These are phyloP conservation scores for Adansonia madagascariensis DNA, from an alignment of 441 rosid species.

Conservation along the genomic window DNA sequence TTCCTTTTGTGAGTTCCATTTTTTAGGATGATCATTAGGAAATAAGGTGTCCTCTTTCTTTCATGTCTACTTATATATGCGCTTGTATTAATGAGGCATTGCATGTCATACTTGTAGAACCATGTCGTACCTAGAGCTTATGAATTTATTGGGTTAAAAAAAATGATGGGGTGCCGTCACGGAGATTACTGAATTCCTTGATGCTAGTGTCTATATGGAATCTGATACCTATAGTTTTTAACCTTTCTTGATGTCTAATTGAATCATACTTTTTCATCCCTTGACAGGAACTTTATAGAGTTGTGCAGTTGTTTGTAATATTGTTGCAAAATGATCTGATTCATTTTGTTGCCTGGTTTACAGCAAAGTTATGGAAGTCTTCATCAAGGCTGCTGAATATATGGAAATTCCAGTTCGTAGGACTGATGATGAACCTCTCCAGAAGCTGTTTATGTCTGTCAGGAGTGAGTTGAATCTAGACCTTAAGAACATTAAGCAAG, in stretches of 20 bases:
- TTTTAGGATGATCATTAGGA: neutral
- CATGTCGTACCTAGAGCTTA: neutral
- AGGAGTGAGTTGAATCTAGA: slow-evolving; percentile 96
- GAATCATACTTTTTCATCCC: neutral
- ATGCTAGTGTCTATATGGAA: neutral
- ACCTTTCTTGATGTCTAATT: neutral
- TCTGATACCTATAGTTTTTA: neutral
- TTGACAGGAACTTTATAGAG: neutral
- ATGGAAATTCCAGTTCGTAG: slow-evolving; percentile 97
- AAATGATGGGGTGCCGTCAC: neutral
- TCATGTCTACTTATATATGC: neutral
- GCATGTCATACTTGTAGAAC: neutral
- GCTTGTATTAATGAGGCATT: slow-evolving; percentile 4
- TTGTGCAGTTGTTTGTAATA: slow-evolving; percentile 1
- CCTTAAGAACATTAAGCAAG: slow-evolving; percentile 95
- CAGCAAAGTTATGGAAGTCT: slow-evolving; percentile 99
- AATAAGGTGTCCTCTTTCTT: neutral
- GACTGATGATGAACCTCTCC: slow-evolving; percentile 93
- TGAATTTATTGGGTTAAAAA: slow-evolving; percentile 1
- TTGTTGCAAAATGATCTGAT: slow-evolving; percentile 1
- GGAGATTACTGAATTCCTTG: neutral
- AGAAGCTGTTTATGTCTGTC: slow-evolving; percentile 91
- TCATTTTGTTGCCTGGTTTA: slow-evolving; percentile 27
- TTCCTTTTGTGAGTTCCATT: neutral
- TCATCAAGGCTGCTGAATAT: slow-evolving; percentile 93